Base-by-base conservation (phyloP, 2,329 filamentous ascomycete species). In the Trichoderma koningii region DNA sequence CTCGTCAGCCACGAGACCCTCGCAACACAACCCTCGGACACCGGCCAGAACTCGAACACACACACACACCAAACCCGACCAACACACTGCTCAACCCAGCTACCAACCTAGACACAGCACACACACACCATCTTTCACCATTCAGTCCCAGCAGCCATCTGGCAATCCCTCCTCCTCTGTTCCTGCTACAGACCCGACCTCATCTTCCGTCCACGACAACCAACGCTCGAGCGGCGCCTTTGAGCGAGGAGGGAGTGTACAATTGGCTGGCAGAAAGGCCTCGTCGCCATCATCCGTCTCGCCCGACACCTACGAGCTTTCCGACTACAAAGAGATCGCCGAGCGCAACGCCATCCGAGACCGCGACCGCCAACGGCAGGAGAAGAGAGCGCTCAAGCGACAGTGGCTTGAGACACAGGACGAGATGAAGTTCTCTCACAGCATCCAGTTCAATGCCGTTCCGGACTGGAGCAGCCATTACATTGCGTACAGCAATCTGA, bases 371-470 rank as follows among this genome's bases (percentile, higher is more conserved):
- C 76, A 75, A 61, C 73, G 71, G 69, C 73, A 69, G 68, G 70
- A 74, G 21, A 88, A 85, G 76, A 80, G 83, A 73, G 78, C 79
- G 70, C 81, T 84, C 76, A 93, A 93, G 82, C 84, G 87, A 76
- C 81, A 82, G 74, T 85, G 86, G 83, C 87, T 93, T 72, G 86
- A 91, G 71, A 82, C 88, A 71, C 85, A 83, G 70, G 88, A 90
- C 87, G 91, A 92, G 75, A 99, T 99, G 95, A 98, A 98, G 89
- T 99, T 99, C 84, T 98, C 94, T 19, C 95, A 99, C 78, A 98
- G 94, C 79, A 89, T 99, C 72, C 95, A 99, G 83, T 99, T 99
- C 81, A 99, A 99, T 82, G 93, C 95, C 69, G 95, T 99, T 72
- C 95, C 95, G n/a, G 95, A 99, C 79, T 99, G 95, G 95, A 97